Evolutionary conservation across 805 yeast genomes (phyloP).

Genomic region (Kodamaea restingae): DNA sequence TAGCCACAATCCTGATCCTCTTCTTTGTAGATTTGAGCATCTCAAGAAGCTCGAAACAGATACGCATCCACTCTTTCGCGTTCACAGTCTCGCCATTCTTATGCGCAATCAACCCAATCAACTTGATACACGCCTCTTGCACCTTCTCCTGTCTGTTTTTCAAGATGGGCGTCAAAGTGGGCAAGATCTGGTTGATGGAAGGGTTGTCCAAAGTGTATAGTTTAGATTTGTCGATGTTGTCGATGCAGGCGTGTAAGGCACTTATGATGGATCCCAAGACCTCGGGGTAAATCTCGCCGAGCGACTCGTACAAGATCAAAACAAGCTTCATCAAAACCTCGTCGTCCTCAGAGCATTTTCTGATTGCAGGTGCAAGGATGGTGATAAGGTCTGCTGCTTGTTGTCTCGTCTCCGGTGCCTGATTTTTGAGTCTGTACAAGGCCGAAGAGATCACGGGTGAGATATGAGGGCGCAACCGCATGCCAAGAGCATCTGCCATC

Average conservation of each 20-base stretch:
- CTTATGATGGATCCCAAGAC: constrained; percentile 81
- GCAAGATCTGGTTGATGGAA: constrained; percentile 74
- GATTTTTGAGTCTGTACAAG: constrained; percentile 68
- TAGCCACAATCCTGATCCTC: constrained; percentile 77
- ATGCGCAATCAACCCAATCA: constrained; percentile 80
- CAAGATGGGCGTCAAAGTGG: constrained; percentile 87
- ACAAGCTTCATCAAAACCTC: constrained; percentile 64
- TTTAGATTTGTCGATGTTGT: constrained; percentile 52
- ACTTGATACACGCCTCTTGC: constrained; percentile 72
- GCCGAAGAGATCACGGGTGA: constrained; percentile 69
- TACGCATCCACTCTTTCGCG: constrained; percentile 96
- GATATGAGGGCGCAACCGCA: constrained; percentile 65
- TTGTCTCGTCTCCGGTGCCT: constrained; percentile 67
- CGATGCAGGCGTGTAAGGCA: constrained; percentile 63
- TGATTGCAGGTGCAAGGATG: constrained; percentile 61
- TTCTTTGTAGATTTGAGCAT: constrained; percentile 79
- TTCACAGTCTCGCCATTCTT: constrained; percentile 76
- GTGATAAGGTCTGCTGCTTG: constrained; percentile 79
- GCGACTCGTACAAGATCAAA: constrained; percentile 76
- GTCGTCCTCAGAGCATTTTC: constrained; percentile 46
- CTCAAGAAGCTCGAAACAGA: constrained; percentile 85
- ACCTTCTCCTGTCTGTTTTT: constrained; percentile 88
- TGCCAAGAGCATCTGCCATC: constrained; percentile 57
- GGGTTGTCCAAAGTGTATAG: constrained; percentile 57
- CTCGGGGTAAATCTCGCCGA: constrained; percentile 94